A percentile compares a stretch with the other conserved stretches of the same genome.
Conservation (phyloP, 2,329 filamentous ascomycete species). For the Beauveria bassiana region DNA sequence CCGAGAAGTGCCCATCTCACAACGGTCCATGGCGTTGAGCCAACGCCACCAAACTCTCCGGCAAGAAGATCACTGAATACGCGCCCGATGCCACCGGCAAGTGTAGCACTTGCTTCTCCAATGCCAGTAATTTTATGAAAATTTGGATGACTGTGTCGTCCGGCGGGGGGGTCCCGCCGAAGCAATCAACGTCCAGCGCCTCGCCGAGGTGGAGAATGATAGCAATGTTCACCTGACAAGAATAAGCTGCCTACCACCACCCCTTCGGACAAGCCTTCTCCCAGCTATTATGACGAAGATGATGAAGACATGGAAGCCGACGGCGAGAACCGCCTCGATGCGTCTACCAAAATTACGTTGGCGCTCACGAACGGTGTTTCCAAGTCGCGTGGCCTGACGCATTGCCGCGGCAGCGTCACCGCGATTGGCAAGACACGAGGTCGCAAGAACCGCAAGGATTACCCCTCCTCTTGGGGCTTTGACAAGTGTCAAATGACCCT, state of each 20-base stretch:
- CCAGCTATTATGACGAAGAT: slow-evolving; percentile 47
- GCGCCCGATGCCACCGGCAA: slow-evolving; percentile 78
- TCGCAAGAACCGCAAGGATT: slow-evolving; percentile 88
- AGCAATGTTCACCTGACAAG: slow-evolving; percentile 55
- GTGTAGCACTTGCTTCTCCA: slow-evolving; percentile 93
- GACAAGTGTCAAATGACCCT: slow-evolving; percentile 91
- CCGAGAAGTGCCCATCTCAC: slow-evolving; percentile 90
- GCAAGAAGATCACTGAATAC: slow-evolving; percentile 63
- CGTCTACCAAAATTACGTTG: slow-evolving; percentile 45
- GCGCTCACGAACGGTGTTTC: slow-evolving; percentile 50
- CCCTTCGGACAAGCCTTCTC: slow-evolving; percentile 20
- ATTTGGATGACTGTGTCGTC: slow-evolving; percentile 73
- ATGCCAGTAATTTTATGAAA: slow-evolving; percentile 96
- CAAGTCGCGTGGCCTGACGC: slow-evolving; percentile 67
- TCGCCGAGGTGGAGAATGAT: slow-evolving; percentile 60
- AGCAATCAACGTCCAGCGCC: slow-evolving; percentile 58
- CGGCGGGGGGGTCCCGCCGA: slow-evolving; percentile 64
- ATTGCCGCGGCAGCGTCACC: slow-evolving; percentile 66
- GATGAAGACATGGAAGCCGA: slow-evolving; percentile 41
- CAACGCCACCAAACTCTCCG: slow-evolving; percentile 78
- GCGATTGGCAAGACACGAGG: slow-evolving; percentile 52
- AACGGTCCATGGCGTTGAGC: slow-evolving; percentile 84
- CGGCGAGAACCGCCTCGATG: slow-evolving; percentile 44
- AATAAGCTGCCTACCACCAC: slow-evolving; percentile 48
- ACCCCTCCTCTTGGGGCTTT: slow-evolving; percentile 90